Percentiles rank a stretch among this genome's conserved stretches.
These are phyloP conservation scores for Backusella macrospora DNA, from an alignment of 192 early-diverging fungal genomes.

Conservation along the genomic window DNA sequence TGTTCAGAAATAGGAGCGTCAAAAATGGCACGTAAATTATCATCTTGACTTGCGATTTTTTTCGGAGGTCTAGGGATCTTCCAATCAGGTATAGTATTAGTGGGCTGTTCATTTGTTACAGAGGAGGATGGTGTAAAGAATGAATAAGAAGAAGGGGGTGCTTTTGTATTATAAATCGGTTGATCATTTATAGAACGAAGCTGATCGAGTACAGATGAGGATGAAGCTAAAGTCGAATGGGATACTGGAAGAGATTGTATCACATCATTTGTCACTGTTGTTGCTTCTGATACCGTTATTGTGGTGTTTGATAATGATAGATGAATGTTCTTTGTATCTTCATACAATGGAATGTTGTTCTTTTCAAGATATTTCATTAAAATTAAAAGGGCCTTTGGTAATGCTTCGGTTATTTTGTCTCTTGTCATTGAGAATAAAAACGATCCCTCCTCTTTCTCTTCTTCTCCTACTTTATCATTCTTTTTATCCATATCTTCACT, in stretches of 20 bases:
- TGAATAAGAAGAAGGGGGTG: not conserved
- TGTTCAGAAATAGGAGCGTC: constrained; percentile 17
- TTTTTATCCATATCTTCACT: too few species aligned
- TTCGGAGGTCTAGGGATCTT: not conserved
- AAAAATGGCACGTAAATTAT: constrained; percentile 17
- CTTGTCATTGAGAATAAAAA: constrained; percentile 10
- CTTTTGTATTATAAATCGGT: not conserved
- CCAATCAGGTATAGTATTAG: not conserved
- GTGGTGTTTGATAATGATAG: not conserved
- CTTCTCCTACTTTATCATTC: not conserved
- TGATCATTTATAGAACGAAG: not conserved
- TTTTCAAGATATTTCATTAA: not conserved
- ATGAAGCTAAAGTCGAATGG: not conserved
- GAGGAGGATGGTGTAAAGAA: constrained; percentile 1
- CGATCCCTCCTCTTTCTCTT: not conserved
- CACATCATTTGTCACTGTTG: not conserved
- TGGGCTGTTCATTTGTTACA: not conserved
- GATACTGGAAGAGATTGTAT: not conserved
- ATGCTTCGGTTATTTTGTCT: not conserved
- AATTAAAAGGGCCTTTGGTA: not conserved
- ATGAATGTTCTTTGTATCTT: not conserved
- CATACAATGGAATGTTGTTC: not conserved
- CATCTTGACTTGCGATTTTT: not conserved
- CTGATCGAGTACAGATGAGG: not conserved
- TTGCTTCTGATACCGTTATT: not conserved